Conservation (phyloP, 345 rosid genomes). For the Rhodamnia rubescens region DNA sequence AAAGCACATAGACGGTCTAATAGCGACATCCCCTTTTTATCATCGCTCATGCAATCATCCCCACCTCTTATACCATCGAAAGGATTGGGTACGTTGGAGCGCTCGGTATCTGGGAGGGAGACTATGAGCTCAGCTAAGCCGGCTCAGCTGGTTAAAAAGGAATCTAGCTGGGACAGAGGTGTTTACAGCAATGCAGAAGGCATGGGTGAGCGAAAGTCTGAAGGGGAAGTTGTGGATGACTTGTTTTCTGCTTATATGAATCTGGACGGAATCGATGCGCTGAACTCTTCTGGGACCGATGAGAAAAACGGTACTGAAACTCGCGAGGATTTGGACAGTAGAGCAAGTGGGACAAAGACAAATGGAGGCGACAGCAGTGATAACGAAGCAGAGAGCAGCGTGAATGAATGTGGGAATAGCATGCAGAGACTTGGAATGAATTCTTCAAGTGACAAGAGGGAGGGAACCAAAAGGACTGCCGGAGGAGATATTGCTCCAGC, state of each 20-base stretch:
- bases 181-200: conserved; percentile 39
- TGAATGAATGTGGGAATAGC: conserved; percentile 50
- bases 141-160: conserved; percentile 37
- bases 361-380: conserved; percentile 82
- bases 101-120: conserved; percentile 37
- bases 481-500: conserved; percentile 71
- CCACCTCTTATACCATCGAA: conserved; percentile 46
- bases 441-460: conserved; percentile 47
- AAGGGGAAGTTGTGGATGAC: conserved; percentile 81
- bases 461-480: conserved; percentile 68
- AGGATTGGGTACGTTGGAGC: conserved; percentile 33
- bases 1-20: conserved; percentile 81
- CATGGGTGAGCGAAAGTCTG: conserved; percentile 61
- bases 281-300: conserved; percentile 76
- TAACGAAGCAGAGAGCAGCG: conserved; percentile 87
- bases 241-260: conserved; percentile 92
- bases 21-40: conserved; percentile 79
- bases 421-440: conserved; percentile 24
- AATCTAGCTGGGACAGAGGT: conserved; percentile 43
- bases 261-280: conserved; percentile 68
- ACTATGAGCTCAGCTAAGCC: conserved; percentile 24
- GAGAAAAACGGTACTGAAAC: conserved; percentile 58
- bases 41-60: conserved; percentile 40
- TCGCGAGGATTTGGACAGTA: conserved; percentile 77
- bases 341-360: conserved; percentile 86